Evolutionary conservation across 148 eudicot species (phyloP).

Genomic region (Fagopyrum esculentum): DNA sequence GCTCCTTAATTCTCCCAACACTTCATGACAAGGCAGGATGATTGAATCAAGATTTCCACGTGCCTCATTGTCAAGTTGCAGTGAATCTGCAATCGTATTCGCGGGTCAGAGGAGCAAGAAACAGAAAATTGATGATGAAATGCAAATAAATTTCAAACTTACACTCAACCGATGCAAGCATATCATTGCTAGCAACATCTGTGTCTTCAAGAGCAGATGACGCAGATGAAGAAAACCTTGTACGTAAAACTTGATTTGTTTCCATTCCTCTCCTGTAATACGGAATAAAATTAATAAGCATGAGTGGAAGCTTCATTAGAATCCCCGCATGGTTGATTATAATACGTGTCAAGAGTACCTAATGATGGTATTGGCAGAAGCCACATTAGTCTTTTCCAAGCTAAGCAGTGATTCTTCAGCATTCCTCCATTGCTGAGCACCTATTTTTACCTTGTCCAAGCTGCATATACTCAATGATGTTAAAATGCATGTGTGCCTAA

Average conservation of each 20-base stretch:
- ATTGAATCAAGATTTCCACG: constrained; percentile 69
- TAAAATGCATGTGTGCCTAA: not conserved
- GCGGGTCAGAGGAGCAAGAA: constrained; percentile 2
- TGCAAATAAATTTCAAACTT: constrained; percentile 19
- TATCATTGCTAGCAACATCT: constrained; percentile 61
- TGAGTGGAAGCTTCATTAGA: not conserved
- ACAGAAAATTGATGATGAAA: not conserved
- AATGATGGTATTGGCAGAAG: constrained; percentile 72
- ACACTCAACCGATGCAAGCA: constrained; percentile 76
- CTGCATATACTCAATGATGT: constrained; percentile 28
- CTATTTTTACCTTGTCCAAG: constrained; percentile 66
- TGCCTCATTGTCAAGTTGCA: constrained; percentile 87
- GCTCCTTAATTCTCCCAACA: constrained; percentile 72
- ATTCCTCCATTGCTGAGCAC: constrained; percentile 78
- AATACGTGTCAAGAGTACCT: constrained; percentile 24
- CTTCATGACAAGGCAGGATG: constrained; percentile 86
- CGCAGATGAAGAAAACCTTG: constrained; percentile 70
- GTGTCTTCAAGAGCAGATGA: constrained; percentile 69
- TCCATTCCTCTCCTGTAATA: constrained; percentile 66
- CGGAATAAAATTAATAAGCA: not conserved
- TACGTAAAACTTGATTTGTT: constrained; percentile 61
- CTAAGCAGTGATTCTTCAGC: constrained; percentile 78
- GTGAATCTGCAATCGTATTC: constrained; percentile 50
- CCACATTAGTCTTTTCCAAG: constrained; percentile 74
- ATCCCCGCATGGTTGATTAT: no score